A percentile compares a stretch with the other conserved stretches of the same genome.
phyloP scores from a whole-genome alignment of 768 basidiomycete species.

The Suillus occidentalis region DNA sequence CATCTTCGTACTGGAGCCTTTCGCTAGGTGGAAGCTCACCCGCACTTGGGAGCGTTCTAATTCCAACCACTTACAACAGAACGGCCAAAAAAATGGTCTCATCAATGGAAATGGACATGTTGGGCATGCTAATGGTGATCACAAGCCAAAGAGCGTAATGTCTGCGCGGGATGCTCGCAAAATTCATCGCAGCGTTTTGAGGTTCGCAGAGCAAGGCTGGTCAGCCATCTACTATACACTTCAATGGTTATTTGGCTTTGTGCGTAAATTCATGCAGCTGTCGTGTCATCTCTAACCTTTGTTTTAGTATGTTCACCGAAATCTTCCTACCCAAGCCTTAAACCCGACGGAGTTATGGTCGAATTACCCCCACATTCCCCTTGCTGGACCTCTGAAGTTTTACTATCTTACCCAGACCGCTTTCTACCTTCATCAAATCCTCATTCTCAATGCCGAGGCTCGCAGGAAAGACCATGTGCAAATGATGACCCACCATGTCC shows the following conservation, averaged over 20 bases:
- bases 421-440: conserved; percentile 89
- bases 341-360: conserved; percentile 71
- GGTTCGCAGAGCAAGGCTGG: conserved; percentile 98
- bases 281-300: conserved; percentile 14
- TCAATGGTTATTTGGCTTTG: conserved; percentile 79
- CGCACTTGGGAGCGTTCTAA: conserved; percentile 43
- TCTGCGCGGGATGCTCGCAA: conserved; percentile 52
- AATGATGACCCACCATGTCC: conserved; percentile 95
- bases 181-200: conserved; percentile 68
- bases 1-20: conserved; percentile 72
- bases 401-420: conserved; percentile 86
- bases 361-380: conserved; percentile 77
- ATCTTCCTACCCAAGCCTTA: conserved; percentile 65
- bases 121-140: conserved; percentile 23
- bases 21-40: conserved; percentile 75
- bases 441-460: conserved; percentile 92
- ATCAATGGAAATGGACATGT: conserved; percentile 37
- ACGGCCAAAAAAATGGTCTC: conserved; percentile 31
- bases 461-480: conserved; percentile 90
- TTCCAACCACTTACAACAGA: conserved; percentile 17
- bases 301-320: conserved; percentile 74
- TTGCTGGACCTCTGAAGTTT: conserved; percentile 82
- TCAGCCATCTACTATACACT: conserved; percentile 74
- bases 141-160: conserved; percentile 18
- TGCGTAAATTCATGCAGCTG: conserved; percentile 45